These are phyloP conservation scores for Camillea tinctor DNA, from an alignment of 2,329 filamentous ascomycete species.

Conservation along the genomic window DNA sequence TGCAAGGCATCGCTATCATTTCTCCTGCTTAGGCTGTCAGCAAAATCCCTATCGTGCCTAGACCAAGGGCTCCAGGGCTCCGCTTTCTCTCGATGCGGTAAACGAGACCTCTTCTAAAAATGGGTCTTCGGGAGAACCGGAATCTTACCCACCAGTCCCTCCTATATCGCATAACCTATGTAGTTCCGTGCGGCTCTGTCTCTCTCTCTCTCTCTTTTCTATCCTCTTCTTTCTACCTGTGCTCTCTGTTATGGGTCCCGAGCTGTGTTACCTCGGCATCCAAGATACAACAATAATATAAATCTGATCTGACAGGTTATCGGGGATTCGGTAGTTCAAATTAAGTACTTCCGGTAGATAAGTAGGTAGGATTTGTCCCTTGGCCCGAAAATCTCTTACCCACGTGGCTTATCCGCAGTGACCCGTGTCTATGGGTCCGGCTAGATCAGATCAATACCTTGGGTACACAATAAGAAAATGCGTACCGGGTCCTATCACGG, in stretches of 20 bases:
- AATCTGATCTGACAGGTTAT: no score
- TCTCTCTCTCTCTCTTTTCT: no score
- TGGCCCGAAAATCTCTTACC: not conserved
- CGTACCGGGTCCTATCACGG: not conserved
- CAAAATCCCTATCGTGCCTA: not conserved
- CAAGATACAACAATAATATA: no score
- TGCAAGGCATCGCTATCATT: no score
- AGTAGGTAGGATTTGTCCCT: not conserved
- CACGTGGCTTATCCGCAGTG: not conserved
- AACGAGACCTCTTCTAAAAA: not conserved
- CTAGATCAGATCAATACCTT: not conserved
- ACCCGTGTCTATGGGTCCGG: not conserved
- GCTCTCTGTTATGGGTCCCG: not conserved
- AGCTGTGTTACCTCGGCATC: no score
- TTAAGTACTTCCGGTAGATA: no score
- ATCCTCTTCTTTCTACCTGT: no score
- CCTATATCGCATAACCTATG: not conserved
- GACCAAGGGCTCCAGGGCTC: not conserved
- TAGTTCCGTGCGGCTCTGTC: not conserved
- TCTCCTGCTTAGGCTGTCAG: not conserved
- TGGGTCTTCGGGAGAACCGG: not conserved
- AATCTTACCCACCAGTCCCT: not conserved
- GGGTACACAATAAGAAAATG: not conserved
- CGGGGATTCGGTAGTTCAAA: no score
- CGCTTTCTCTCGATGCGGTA: not conserved